These are phyloP conservation scores for Pisolithus microcarpus DNA, from an alignment of 768 basidiomycete species.

Conservation along the genomic window DNA sequence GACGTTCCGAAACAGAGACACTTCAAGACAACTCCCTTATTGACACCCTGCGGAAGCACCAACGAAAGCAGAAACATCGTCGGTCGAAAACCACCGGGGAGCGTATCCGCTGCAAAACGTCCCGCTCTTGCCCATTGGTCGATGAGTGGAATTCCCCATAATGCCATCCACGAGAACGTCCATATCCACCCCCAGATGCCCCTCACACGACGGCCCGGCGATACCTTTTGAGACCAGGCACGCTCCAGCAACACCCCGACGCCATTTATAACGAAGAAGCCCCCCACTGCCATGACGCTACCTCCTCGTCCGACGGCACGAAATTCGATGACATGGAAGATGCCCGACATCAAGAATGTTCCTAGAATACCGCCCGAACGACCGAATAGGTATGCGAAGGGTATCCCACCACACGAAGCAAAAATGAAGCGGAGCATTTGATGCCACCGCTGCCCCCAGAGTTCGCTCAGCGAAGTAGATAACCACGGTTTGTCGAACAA, in stretches of 20 bases:
- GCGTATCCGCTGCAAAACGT: constrained; percentile 5
- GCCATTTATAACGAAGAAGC: constrained; percentile 51
- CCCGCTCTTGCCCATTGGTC: constrained; percentile 31
- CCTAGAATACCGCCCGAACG: constrained; percentile 45
- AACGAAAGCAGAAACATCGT: constrained; percentile 21
- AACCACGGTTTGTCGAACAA: constrained; percentile 51
- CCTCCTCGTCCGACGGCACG: constrained; percentile 50
- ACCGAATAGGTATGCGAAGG: constrained; percentile 40
- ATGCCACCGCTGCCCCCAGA: constrained; percentile 64
- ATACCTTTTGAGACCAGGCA: constrained; percentile 33
- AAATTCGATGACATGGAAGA: constrained; percentile 51
- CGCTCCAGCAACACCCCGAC: constrained; percentile 47
- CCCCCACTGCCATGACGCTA: constrained; percentile 43
- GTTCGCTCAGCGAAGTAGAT: constrained; percentile 49
- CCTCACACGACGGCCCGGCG: constrained; percentile 32
- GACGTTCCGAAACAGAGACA: background rate
- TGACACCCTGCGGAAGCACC: constrained; percentile 1
- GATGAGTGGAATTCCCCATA: constrained; percentile 43
- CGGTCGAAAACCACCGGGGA: constrained; percentile 9
- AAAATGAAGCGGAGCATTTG: constrained; percentile 57
- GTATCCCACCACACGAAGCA: constrained; percentile 40
- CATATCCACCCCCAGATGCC: constrained; percentile 47
- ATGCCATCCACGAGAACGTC: constrained; percentile 43
- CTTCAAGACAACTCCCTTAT: background rate
- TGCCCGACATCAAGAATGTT: constrained; percentile 50